These are phyloP conservation scores for Tolypocladium paradoxum DNA, from an alignment of 2,329 filamentous ascomycete genomes.

Conservation along the genomic window DNA sequence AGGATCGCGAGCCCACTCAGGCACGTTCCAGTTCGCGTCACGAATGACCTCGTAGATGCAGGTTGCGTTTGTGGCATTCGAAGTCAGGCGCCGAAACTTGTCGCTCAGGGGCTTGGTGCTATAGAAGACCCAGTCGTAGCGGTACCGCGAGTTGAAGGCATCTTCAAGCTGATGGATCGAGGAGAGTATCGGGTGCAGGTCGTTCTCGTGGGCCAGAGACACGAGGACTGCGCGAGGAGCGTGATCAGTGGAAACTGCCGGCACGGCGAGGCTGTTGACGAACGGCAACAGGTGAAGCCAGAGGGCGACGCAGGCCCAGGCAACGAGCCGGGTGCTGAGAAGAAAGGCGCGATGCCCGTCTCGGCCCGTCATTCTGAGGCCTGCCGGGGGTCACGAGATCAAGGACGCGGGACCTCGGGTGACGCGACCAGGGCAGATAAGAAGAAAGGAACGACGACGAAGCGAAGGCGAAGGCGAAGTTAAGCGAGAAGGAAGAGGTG, in stretches of 20 bases:
- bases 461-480: background rate
- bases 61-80: slow-evolving; percentile 58
- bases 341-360: background rate
- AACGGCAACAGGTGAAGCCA: slow-evolving; percentile 12
- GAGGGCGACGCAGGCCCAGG: slow-evolving; percentile 8
- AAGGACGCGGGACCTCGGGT: background rate
- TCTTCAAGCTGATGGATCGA: slow-evolving; percentile 44
- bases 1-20: slow-evolving; percentile 33
- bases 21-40: slow-evolving; percentile 65
- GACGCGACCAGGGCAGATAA: background rate
- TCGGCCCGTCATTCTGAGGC: slow-evolving; percentile 9
- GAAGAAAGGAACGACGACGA: slow-evolving; percentile 3
- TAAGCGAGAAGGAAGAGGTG: slow-evolving; percentile 2
- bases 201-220: slow-evolving; percentile 18
- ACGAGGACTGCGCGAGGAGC: slow-evolving; percentile 20
- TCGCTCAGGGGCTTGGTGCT: slow-evolving; percentile 70
- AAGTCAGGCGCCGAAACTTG: slow-evolving; percentile 60
- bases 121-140: slow-evolving; percentile 84
- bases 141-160: slow-evolving; percentile 67
- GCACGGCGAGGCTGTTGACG: slow-evolving; percentile 7
- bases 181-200: slow-evolving; percentile 18
- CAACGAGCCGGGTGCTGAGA: background rate
- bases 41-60: slow-evolving; percentile 65
- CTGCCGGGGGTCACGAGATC: background rate
- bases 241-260: slow-evolving; percentile 9